Evolutionary conservation across 1,284 basidiomycete species (phyloP), one percentile per base, ranked within the genome.

Genomic region (Irpex lacteus): DNA sequence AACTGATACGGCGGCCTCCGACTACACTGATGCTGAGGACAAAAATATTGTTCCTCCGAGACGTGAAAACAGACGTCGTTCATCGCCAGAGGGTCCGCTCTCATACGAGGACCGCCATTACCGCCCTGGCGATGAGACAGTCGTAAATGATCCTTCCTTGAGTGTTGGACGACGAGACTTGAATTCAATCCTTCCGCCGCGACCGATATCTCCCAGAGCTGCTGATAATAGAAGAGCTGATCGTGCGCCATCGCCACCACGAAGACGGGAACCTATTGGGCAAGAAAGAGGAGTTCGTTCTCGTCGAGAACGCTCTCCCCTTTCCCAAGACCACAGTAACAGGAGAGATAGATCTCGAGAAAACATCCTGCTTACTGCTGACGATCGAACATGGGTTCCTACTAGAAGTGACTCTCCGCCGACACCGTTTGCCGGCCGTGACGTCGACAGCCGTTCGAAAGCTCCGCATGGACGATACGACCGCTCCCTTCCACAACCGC

Each of bases 31-130:
- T 38, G 11, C n/a, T 52, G 63, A 66, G 40, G 64, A 67, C 7
- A 53, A 58, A 36, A 18, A 21, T 47, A 65, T 7, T 18, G n/a
- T 61, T 49, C 18, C 65, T 21, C 62, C 65, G 21, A 59, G 49
- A 26, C 60, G 47, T 21, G 60, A 64, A 34, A 65, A 8, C 59
- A 65, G 53, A 38, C 58, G 19, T 70, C 72, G 15, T 60, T 15
- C 75, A 63, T 73, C 74, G 67, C 72, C 73, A 55, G 62, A 63
- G 59, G 73, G 63, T 5, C 58, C 67, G 36, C 77, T 85, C 59
- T 80, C 82, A 5, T 87, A 83, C 63, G 76, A 82, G 55, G 88
- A 89, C 72, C 83, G 88, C 40, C 86, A 89, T 72, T 90, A 90
- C 72, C 82, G 87, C 60, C 85, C 87, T 36, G 77, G 71, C 50